Base-by-base conservation (phyloP, 2,329 filamentous ascomycete genomes). In the Pseudogymnoascus sp. region DNA sequence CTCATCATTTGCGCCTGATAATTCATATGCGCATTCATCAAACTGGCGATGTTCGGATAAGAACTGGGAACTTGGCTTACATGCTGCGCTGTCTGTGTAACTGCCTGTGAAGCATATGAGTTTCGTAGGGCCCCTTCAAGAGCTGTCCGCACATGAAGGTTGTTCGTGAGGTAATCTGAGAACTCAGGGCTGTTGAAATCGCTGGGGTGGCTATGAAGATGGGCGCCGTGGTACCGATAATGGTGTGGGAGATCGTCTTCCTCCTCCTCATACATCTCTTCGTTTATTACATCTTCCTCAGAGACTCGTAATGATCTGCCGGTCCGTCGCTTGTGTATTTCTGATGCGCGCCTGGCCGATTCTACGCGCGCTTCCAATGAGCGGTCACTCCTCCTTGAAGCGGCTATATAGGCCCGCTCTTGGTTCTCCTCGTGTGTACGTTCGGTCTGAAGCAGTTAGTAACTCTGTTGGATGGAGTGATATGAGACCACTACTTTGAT, bases 251-350 rank as follows among this genome's bases (percentile, higher is more conserved):
- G 73, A 63, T 93, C 89, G 68, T 96, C 90, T 62, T 96, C 92
- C 71, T 96, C 90, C 75, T 96, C 93, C 71, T 96, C 92, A 72
- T 97, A 97, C 91, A 96, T 96, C 74, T 96, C 91, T 74, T 96
- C 93, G 66, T 91, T 92, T 68, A 89, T 80, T 11, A 96, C 92
- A 76, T 95, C 92, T 71, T 95, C 84, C 74, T 93, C 89, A 25
- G 88, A 92, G 64, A 97, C 89, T 68, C 87, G 87, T 65, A 97
- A 82, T 1, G 84, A 86, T 69, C 91, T 89, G 40, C 93, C 93
- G 0, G 93, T 96, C 16, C 92, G 86, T 73, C 88, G 84, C 78
- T 92, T 91, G 80, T 96, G 93, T 38, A 96, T 91, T 70, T 91
- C 87, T n/a, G 93, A 96, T 5, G 93, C 93, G 75, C 90, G 85